These are phyloP conservation scores for Tolypocladium nubicola DNA, from an alignment of 2,329 filamentous ascomycete species.

Conservation along the genomic window DNA sequence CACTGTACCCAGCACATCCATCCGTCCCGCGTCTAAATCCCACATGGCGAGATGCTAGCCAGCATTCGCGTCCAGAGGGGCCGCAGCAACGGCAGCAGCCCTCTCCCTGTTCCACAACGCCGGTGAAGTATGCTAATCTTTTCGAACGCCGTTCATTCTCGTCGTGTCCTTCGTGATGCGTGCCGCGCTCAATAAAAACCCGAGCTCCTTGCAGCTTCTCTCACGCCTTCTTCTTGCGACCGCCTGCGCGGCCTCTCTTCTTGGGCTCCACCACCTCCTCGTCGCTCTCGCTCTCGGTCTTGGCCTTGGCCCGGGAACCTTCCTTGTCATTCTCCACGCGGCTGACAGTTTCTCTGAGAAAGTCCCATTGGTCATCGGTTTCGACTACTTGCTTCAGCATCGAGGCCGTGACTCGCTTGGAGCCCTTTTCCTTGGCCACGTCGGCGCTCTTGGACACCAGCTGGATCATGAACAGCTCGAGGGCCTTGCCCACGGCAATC, in stretches of 20 bases:
- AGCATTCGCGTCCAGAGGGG: background rate
- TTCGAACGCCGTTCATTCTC: slow-evolving; percentile 11
- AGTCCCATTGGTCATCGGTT: slow-evolving; percentile 88
- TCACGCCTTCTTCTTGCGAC: slow-evolving; percentile 37
- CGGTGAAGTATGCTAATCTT: slow-evolving; percentile 12
- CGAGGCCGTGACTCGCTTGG: slow-evolving; percentile 78
- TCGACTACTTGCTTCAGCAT: slow-evolving; percentile 89
- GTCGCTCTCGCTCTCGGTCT: slow-evolving; percentile 42
- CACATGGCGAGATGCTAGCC: background rate
- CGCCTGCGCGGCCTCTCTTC: slow-evolving; percentile 34
- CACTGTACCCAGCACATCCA: background rate
- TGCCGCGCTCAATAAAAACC: background rate
- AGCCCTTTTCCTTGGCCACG: slow-evolving; percentile 70
- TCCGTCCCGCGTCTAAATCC: background rate
- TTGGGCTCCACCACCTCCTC: slow-evolving; percentile 37
- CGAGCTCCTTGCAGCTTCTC: slow-evolving; percentile 2
- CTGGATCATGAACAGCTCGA: slow-evolving; percentile 96
- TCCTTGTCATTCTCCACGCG: slow-evolving; percentile 60
- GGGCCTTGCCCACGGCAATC: slow-evolving; percentile 87
- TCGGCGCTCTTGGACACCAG: slow-evolving; percentile 81
- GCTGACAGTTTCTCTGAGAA: slow-evolving; percentile 78
- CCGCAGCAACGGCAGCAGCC: background rate
- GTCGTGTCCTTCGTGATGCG: slow-evolving; percentile 14
- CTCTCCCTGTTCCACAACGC: slow-evolving; percentile 11
- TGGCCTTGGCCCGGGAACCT: slow-evolving; percentile 27